Conservation (phyloP, 2,329 filamentous ascomycete genomes). For the Botrytis galanthina region DNA sequence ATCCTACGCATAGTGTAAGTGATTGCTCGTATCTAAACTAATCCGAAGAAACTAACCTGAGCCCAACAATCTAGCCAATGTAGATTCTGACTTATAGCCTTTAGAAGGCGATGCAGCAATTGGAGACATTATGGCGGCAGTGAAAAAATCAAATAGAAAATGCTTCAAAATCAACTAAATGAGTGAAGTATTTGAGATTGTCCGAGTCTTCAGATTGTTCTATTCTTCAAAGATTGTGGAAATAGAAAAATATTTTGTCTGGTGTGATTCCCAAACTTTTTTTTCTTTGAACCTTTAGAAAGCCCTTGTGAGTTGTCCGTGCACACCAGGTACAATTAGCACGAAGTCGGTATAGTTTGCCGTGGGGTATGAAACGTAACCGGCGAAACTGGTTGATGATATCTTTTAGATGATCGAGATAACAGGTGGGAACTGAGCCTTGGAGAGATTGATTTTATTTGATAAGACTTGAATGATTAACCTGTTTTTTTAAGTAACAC, state of each 20-base stretch:
- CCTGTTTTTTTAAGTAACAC: not conserved
- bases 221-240: constrained; percentile 13
- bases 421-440: not conserved
- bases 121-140: constrained; percentile 27
- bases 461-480: not conserved
- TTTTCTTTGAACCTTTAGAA: constrained; percentile 6
- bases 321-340: constrained; percentile 3
- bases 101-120: constrained; percentile 42
- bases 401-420: not conserved
- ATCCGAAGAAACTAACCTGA: constrained; percentile 62
- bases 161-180: constrained; percentile 18
- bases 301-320: constrained; percentile 15
- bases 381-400: not conserved
- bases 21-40: constrained; percentile 4
- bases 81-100: constrained; percentile 81
- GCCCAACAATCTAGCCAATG: constrained; percentile 80
- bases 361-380: not conserved
- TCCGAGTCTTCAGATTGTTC: not conserved
- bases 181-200: constrained; percentile 12
- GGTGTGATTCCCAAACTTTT: constrained; percentile 15
- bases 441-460: not conserved
- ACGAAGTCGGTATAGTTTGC: not conserved
- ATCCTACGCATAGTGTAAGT: constrained; percentile 56
- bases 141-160: not conserved
- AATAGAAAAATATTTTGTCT: constrained; percentile 16